A percentile compares a stretch with the other conserved stretches of the same genome.
These are phyloP conservation scores for Tilletia caries DNA, from an alignment of 1,284 basidiomycete species.

Conservation along the genomic window DNA sequence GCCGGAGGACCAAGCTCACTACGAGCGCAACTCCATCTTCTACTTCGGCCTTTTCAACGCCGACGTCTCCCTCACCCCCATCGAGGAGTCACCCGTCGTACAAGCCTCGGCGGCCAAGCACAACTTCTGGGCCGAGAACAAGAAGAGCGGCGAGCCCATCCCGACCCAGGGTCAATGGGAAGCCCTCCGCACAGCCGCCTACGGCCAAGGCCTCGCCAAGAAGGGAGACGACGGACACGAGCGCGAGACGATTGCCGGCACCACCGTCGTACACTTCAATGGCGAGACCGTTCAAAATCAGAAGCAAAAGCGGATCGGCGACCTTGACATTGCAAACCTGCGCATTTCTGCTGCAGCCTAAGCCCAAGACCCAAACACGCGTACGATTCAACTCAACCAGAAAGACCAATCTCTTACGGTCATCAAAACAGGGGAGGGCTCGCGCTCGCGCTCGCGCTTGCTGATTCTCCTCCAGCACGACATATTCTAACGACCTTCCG, in stretches of 20 bases:
- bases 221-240: constrained; percentile 48
- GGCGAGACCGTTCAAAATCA: no score
- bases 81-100: constrained; percentile 50
- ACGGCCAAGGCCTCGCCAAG: constrained; percentile 45
- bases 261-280: constrained; percentile 42
- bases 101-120: constrained; percentile 13
- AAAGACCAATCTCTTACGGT: no score
- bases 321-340: no score
- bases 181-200: constrained; percentile 44
- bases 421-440: no score
- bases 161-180: constrained; percentile 52
- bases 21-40: constrained; percentile 54
- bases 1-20: constrained; percentile 54
- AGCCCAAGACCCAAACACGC: not conserved
- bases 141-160: constrained; percentile 27
- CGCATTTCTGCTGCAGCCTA: not conserved
- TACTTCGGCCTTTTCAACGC: constrained; percentile 56
- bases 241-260: constrained; percentile 43
- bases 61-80: constrained; percentile 48
- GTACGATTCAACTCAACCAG: not conserved
- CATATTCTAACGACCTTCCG: no score
- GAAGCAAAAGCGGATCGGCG: not conserved
- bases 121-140: constrained; percentile 39
- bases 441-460: no score
- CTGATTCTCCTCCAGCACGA: no score